Conservation (phyloP, 371 early-diverging fungal genomes). For the Amoeboaphelidium protococcarum region DNA sequence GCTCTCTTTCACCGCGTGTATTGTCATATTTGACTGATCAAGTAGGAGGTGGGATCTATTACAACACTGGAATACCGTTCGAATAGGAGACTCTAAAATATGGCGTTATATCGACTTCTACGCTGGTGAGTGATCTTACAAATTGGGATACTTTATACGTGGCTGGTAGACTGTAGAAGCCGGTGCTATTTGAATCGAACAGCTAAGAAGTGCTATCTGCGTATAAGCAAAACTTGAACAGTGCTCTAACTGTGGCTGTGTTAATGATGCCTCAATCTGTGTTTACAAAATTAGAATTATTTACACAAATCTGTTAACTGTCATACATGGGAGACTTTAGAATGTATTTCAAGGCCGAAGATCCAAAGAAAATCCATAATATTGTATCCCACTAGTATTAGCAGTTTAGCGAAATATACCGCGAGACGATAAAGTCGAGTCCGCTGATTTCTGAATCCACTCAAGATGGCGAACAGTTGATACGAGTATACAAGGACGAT, state of each 20-base stretch:
- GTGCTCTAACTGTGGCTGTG: constrained; percentile 57
- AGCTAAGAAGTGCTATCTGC: too few species aligned
- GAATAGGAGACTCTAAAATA: constrained; percentile 50
- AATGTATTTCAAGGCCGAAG: constrained; percentile 61
- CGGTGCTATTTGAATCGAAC: constrained; percentile 34
- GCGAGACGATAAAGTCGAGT: constrained; percentile 11
- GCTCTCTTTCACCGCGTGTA: constrained; percentile 30
- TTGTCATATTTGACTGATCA: constrained; percentile 49
- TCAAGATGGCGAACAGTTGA: constrained; percentile 16
- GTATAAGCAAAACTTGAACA: constrained; percentile 55
- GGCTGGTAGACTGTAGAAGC: constrained; percentile 91
- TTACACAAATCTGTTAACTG: constrained; percentile 48
- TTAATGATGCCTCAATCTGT: constrained; percentile 41
- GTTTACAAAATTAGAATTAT: constrained; percentile 58
- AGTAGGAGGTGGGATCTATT: constrained; percentile 75
- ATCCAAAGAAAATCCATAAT: constrained; percentile 75
- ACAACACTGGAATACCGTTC: constrained; percentile 69
- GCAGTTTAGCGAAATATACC: constrained; percentile 38
- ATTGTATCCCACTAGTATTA: constrained; percentile 57
- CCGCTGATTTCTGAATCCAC: constrained; percentile 13
- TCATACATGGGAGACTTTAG: constrained; percentile 82
- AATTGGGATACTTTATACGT: constrained; percentile 84
- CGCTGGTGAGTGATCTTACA: constrained; percentile 49
- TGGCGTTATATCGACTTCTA: constrained; percentile 77
- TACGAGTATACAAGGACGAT: too few species aligned